Conservation (phyloP, 805 yeast genomes). For the Ogataea henricii region DNA sequence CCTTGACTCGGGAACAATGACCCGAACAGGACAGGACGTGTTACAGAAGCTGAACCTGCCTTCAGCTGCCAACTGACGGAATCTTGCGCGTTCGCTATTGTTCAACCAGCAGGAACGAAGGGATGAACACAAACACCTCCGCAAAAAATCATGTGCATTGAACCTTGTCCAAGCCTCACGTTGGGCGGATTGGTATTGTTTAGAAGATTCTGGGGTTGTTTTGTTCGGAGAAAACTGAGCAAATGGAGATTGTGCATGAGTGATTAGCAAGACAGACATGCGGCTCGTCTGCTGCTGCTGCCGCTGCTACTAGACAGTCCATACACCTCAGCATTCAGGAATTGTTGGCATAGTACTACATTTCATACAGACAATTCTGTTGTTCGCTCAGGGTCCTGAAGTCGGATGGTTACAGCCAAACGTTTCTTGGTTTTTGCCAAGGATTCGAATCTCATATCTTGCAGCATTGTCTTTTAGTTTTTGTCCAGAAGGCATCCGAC, state of each 20-base stretch:
- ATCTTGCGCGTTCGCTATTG: background rate
- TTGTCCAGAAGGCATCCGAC: background rate
- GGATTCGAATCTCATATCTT: background rate
- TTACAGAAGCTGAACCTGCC: background rate
- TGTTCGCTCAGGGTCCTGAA: too few species aligned
- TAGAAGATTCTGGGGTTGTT: slow-evolving; percentile 2
- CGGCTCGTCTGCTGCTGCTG: background rate
- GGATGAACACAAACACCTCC: background rate
- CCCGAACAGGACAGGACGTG: background rate
- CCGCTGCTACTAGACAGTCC: too few species aligned
- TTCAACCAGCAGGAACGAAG: background rate
- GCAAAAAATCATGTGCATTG: background rate
- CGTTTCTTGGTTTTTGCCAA: background rate
- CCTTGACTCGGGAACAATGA: background rate
- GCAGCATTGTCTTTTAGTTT: background rate
- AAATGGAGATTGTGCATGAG: background rate
- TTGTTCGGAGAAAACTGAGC: background rate
- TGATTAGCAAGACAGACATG: background rate
- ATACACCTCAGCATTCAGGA: background rate
- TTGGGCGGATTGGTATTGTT: background rate
- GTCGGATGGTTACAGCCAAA: too few species aligned
- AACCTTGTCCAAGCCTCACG: background rate
- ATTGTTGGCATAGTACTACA: background rate
- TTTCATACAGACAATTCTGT: too few species aligned
- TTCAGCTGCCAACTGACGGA: background rate